Evolutionary conservation across 2,329 filamentous ascomycete genomes (phyloP).

Genomic region (Ceratocystis papillata): DNA sequence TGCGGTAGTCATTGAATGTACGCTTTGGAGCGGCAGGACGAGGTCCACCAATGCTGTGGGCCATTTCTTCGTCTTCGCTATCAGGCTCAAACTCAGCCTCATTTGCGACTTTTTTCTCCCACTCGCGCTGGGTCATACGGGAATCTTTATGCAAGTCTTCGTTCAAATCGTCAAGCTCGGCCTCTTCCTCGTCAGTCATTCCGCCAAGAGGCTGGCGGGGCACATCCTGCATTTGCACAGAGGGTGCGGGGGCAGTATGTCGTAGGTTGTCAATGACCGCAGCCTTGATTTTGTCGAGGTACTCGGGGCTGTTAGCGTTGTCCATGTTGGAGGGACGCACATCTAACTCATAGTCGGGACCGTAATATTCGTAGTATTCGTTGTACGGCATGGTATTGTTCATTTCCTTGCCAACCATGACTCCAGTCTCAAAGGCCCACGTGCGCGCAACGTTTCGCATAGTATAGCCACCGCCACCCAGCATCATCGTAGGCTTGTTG

Average conservation of each 20-base stretch:
- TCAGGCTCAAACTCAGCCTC: conserved; percentile 69
- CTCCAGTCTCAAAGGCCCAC: conserved; percentile 93
- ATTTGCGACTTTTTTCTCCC: conserved; percentile 66
- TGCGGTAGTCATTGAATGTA: conserved; percentile 43
- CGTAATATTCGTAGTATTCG: conserved; percentile 94
- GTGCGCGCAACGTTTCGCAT: conserved; percentile 93
- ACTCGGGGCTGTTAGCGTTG: conserved; percentile 76
- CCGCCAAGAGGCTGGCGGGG: conserved; percentile 51
- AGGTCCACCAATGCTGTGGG: conserved; percentile 59
- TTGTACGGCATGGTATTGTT: conserved; percentile 80
- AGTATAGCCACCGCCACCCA: conserved; percentile 93
- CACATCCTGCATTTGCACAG: conserved; percentile 78
- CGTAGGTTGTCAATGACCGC: conserved; percentile 76
- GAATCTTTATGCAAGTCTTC: conserved; percentile 78
- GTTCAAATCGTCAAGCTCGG: conserved; percentile 58
- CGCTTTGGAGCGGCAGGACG: conserved; percentile 39
- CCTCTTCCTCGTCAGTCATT: conserved; percentile 57
- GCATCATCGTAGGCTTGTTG: conserved; percentile 73
- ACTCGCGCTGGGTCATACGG: conserved; percentile 68
- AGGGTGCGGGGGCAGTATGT: conserved; percentile 76
- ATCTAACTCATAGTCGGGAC: conserved; percentile 80
- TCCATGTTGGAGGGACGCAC: conserved; percentile 82
- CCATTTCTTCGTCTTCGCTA: conserved; percentile 80
- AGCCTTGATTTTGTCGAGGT: conserved; percentile 70
- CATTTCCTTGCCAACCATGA: conserved; percentile 75